These are phyloP conservation scores for Fraxinus latifolia DNA, from an alignment of 305 asterid species.

Conservation along the genomic window DNA sequence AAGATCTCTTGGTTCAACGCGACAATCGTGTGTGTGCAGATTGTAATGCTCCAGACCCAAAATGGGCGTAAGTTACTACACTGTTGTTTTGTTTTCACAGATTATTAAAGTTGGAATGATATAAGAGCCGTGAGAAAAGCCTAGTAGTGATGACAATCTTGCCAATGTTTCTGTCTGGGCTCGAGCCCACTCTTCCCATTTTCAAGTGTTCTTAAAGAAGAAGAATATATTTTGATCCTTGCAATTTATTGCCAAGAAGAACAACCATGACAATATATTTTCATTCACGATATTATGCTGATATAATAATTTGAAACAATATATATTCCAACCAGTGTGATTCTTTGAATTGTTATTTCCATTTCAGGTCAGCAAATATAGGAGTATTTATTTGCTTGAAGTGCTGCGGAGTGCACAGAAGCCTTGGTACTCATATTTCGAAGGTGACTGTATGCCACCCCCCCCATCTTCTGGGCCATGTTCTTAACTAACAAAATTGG, in stretches of 20 bases:
- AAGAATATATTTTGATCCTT: not conserved
- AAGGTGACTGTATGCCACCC: conserved; percentile 47
- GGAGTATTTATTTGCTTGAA: conserved; percentile 93
- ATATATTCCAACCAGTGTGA: not conserved
- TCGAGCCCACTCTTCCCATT: conserved; percentile 1
- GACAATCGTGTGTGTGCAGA: conserved; percentile 92
- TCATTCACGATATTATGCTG: not conserved
- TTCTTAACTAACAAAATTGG: not conserved
- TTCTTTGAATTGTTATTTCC: not conserved
- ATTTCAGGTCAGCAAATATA: conserved; percentile 80
- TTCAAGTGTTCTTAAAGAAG: not conserved
- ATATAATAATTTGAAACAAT: not conserved
- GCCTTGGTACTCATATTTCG: conserved; percentile 88
- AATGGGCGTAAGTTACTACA: conserved; percentile 87
- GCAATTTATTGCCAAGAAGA: conserved; percentile 1
- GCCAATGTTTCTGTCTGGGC: not conserved
- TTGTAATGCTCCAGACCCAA: conserved; percentile 91
- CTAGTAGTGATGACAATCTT: not conserved
- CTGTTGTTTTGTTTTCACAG: not conserved
- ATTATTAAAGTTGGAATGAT: not conserved
- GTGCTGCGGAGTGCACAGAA: conserved; percentile 92
- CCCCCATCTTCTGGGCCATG: not conserved
- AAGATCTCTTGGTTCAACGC: conserved; percentile 64
- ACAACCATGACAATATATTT: not conserved
- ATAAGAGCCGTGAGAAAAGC: not conserved